A percentile compares a stretch with the other conserved stretches of the same genome.
phyloP scores from a whole-genome alignment of 352 stramenopile genomes.

The Pythium dissotocum region DNA sequence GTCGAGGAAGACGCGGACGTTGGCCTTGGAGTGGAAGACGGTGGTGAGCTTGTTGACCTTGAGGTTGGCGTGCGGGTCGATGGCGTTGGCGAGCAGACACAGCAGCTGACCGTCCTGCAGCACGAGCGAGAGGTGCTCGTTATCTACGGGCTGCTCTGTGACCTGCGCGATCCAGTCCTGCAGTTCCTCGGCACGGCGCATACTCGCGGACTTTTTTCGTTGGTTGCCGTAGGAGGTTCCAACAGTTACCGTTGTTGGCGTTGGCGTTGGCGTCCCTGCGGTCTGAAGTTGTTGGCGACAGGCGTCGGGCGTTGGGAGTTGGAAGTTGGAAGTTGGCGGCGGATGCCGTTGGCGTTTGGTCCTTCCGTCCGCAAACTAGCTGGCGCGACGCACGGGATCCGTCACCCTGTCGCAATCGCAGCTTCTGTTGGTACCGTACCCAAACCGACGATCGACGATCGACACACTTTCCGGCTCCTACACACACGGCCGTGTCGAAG shows the following conservation, averaged over 20 bases:
- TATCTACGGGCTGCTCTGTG: conserved; percentile 64
- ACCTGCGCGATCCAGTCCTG: conserved; percentile 86
- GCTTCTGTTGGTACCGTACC: conserved; percentile 3
- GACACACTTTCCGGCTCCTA: neutral
- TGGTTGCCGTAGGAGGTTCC: neutral
- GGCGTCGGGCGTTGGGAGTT: neutral
- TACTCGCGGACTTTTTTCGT: conserved; percentile 19
- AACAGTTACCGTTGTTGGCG: neutral
- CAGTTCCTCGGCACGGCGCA: conserved; percentile 78
- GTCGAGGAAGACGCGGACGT: conserved; percentile 80
- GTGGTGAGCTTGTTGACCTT: conserved; percentile 90
- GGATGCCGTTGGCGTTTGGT: neutral
- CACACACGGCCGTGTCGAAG: neutral
- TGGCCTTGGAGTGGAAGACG: conserved; percentile 86
- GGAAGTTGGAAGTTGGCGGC: neutral
- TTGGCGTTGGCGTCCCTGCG: neutral
- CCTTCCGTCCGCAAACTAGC: conserved; percentile 1
- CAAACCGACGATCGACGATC: conserved; percentile 2
- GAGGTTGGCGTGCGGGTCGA: conserved; percentile 72
- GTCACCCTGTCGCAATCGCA: conserved; percentile 7
- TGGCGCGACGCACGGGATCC: conserved; percentile 6
- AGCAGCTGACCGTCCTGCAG: conserved; percentile 86
- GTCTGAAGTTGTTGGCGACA: neutral
- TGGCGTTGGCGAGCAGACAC: conserved; percentile 80
- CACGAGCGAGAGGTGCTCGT: conserved; percentile 79